A percentile compares a stretch with the other conserved stretches of the same genome.
Conservation (phyloP, 208 protist genomes). For the Crithidia brevicula region DNA sequence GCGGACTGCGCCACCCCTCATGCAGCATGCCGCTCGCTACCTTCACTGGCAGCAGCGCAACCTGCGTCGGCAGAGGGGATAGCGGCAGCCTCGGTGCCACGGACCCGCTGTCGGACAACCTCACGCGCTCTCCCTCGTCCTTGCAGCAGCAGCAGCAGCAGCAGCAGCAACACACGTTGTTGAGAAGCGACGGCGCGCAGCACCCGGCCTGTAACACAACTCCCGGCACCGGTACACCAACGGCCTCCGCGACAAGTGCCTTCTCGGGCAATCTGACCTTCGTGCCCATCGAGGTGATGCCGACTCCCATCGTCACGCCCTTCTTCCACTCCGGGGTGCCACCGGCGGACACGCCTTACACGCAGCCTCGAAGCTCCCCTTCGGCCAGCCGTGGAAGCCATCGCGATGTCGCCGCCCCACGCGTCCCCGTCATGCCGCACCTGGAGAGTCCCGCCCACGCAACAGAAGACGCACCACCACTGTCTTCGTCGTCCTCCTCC, state of each 20-base stretch:
- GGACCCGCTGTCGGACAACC: constrained; percentile 8
- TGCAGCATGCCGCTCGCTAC: background rate
- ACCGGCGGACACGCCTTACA: background rate
- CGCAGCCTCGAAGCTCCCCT: background rate
- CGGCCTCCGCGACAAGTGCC: background rate
- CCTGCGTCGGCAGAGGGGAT: too few relatives aligned
- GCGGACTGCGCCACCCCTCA: too few relatives aligned
- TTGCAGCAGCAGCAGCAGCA: background rate
- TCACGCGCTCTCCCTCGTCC: background rate
- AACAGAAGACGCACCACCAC: too few relatives aligned
- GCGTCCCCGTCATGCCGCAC: background rate
- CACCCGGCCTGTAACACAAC: background rate
- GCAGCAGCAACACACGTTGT: background rate
- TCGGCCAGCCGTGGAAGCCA: background rate
- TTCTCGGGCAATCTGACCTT: constrained; percentile 20
- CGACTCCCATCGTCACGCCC: constrained; percentile 2
- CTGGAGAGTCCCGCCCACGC: constrained; percentile 6
- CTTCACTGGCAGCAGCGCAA: background rate
- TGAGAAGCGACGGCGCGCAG: background rate
- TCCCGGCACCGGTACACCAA: background rate
- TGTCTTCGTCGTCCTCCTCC: background rate
- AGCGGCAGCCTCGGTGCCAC: background rate
- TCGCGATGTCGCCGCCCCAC: background rate
- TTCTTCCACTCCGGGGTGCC: constrained; percentile 1
- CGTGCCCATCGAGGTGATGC: constrained; percentile 27